Percentiles rank a stretch among this genome's conserved stretches.
Evolutionary conservation across 208 protist species (phyloP).

Genomic region (Crithidia thermophila): DNA sequence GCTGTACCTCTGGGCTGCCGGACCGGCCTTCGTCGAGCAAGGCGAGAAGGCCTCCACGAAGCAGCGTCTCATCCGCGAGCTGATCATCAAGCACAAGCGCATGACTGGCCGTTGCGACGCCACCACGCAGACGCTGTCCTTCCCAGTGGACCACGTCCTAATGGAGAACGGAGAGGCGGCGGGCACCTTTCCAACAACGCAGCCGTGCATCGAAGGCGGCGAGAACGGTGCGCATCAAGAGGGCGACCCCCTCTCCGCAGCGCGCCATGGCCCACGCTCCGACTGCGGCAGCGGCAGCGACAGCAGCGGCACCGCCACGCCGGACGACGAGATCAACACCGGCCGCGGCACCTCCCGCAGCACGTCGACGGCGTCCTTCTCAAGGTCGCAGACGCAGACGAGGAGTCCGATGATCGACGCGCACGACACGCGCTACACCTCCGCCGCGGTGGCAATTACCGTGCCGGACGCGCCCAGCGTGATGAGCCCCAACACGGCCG

Average conservation of each 20-base stretch:
- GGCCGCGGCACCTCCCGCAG: not conserved
- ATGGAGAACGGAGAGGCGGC: not conserved
- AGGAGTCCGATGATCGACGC: not conserved
- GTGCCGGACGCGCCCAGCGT: conserved; percentile 6
- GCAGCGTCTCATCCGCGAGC: conserved; percentile 54
- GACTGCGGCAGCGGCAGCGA: not conserved
- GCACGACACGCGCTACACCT: conserved; percentile 11
- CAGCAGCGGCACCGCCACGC: conserved; percentile 4
- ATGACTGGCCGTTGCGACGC: conserved; percentile 48
- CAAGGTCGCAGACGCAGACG: conserved; percentile 21
- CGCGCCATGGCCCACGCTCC: not conserved
- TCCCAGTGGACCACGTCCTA: conserved; percentile 11
- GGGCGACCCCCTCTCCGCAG: conserved; percentile 1
- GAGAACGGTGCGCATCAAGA: not conserved
- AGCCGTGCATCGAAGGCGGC: not conserved
- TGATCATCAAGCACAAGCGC: conserved; percentile 53
- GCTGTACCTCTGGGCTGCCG: conserved; percentile 55
- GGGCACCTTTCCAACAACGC: no score
- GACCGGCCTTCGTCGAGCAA: conserved; percentile 54
- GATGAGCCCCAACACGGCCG: conserved; percentile 23
- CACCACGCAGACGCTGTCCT: conserved; percentile 59
- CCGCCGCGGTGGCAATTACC: conserved; percentile 9
- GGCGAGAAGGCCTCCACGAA: conserved; percentile 57
- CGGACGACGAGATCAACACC: conserved; percentile 6
- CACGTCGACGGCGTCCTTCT: not conserved